Evolutionary conservation across 805 yeast species (phyloP), one percentile per base, ranked within the genome.

Genomic region (Yarrowia divulgata): DNA sequence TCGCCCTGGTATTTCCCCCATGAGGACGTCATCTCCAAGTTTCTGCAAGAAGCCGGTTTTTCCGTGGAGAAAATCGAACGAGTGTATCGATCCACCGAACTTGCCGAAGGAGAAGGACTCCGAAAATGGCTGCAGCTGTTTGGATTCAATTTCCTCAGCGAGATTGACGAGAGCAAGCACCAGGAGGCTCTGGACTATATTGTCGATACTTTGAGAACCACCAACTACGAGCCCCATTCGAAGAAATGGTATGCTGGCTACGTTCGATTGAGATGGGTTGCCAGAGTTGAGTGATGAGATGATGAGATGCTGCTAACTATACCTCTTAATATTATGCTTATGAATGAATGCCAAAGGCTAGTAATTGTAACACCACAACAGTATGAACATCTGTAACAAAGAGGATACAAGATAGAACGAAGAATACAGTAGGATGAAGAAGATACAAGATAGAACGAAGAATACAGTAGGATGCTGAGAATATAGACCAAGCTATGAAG

Each of bases 1-100:
- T 68, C 67, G 35, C 75, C 75, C 9, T 73, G 75, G 75, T 73
- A 66, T 43, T 73, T 73, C 46, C 73, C 73, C 18, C 55, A 70
- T 9, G 67, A 70, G 23, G 63, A 55, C 8, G 72, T 60, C 32
- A 45, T 71, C 19, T 18, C 50, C 18, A 45, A 45, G 35, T 58
- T 71, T 68, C 67, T 73, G 12, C 49, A 50, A 12, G 64, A 69
- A 2, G 75, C 75, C 8, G 75, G 75, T 13, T 73, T 73, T 40
- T 43, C 49, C 8, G 70, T 73, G 29, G 74, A 71, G n/a, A 43
- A 67, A 6, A 49, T 73, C 29, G 75, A 73, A 23, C 57, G 63
- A 12, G 73, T 69, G n/a, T 70, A 67, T 39, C 71, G 75, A 19
- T 74, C 75, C 8, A 73, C 75, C 6, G 57, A 67, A 29, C 58